Evolutionary conservation across 495 filamentous ascomycete genomes (phyloP).

Genomic region (Hyaloscypha hepaticicola): DNA sequence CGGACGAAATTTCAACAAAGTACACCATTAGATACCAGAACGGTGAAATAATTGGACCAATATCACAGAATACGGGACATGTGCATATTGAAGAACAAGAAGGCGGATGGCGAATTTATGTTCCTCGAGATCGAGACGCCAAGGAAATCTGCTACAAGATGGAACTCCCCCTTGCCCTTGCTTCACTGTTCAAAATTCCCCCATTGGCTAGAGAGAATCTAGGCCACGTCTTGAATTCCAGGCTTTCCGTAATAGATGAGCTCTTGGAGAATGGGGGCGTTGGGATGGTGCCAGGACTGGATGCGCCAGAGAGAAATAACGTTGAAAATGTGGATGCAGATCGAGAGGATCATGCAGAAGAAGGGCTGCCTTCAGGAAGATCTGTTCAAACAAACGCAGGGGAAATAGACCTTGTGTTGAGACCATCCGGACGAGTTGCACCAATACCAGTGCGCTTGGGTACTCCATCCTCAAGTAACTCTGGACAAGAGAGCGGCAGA

Average conservation of each 20-base stretch:
- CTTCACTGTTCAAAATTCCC: constrained; percentile 37
- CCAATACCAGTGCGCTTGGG: not conserved
- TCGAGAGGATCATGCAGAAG: not conserved
- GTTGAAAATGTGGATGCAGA: not conserved
- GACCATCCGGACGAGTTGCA: not conserved
- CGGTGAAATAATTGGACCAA: constrained; percentile 23
- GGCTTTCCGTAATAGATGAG: constrained; percentile 21
- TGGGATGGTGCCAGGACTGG: constrained; percentile 16
- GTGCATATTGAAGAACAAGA: constrained; percentile 37
- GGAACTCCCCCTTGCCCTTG: constrained; percentile 34
- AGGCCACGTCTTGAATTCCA: constrained; percentile 19
- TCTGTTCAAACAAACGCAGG: constrained; percentile 1
- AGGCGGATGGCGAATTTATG: constrained; percentile 36
- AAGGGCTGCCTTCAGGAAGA: not conserved
- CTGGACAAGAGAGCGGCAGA: too few relatives aligned
- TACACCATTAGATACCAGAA: constrained; percentile 31
- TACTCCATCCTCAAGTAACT: too few relatives aligned
- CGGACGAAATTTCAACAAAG: constrained; percentile 35
- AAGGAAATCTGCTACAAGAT: constrained; percentile 38
- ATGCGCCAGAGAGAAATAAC: constrained; percentile 8
- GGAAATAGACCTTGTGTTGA: not conserved
- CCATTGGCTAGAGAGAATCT: constrained; percentile 31
- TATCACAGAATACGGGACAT: constrained; percentile 26
- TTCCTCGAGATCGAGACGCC: constrained; percentile 36
- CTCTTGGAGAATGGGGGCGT: constrained; percentile 23